phyloP scores from a whole-genome alignment of 345 rosid genomes.

The Capsella bursapastoris region DNA sequence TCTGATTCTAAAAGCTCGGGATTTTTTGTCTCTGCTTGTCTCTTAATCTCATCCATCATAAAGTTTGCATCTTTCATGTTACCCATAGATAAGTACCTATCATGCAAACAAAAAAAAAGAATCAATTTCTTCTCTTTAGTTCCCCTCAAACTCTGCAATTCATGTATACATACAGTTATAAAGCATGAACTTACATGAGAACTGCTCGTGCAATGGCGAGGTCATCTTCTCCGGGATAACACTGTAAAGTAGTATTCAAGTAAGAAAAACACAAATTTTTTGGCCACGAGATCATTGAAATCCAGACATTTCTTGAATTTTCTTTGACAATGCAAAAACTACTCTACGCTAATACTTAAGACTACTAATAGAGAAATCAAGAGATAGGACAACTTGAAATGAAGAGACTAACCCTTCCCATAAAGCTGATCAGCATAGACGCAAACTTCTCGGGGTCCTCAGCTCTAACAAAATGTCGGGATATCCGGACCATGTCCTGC shows the following conservation, averaged over 20 bases:
- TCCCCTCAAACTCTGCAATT: background rate
- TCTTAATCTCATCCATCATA: slow-evolving; percentile 78
- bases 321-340: background rate
- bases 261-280: background rate
- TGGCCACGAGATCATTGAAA: slow-evolving; percentile 8
- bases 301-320: slow-evolving; percentile 17
- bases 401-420: slow-evolving; percentile 74
- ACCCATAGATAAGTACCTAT: slow-evolving; percentile 85
- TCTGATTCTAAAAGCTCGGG: slow-evolving; percentile 67
- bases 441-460: slow-evolving; percentile 74
- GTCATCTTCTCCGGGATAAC: slow-evolving; percentile 99
- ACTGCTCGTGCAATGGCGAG: slow-evolving; percentile 82
- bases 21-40: slow-evolving; percentile 59
- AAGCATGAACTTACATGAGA: slow-evolving; percentile 61
- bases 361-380: background rate
- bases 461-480: slow-evolving; percentile 89
- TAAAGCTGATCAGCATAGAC: slow-evolving; percentile 71
- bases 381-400: background rate
- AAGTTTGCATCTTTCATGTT: slow-evolving; percentile 80
- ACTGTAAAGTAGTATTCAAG: slow-evolving; percentile 57
- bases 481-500: slow-evolving; percentile 91
- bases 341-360: background rate
- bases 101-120: slow-evolving; percentile 14
- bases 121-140: slow-evolving; percentile 9
- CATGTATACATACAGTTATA: slow-evolving; percentile 9